phyloP scores from a whole-genome alignment of 345 rosid species.

The Stellera chamaejasme region DNA sequence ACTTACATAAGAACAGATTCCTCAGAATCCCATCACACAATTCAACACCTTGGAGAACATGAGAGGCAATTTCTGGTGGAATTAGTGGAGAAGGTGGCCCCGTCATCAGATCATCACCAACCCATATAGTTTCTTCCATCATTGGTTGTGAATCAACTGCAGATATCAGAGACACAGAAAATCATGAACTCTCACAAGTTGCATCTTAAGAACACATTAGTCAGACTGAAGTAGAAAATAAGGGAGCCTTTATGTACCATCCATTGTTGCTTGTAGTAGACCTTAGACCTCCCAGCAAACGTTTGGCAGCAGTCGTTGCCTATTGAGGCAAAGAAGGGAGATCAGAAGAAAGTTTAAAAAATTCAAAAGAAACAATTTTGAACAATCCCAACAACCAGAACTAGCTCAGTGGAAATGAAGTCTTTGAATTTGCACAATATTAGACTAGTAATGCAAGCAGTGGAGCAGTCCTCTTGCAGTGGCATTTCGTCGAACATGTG shows the following conservation, averaged over 20 bases:
- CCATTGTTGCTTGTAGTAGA: conserved; percentile 27
- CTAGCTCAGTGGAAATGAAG: background rate
- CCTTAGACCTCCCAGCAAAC: background rate
- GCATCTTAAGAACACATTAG: background rate
- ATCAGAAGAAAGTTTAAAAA: background rate
- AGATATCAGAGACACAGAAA: conserved; percentile 13
- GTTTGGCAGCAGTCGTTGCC: too few species aligned
- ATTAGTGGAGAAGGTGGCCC: conserved; percentile 89
- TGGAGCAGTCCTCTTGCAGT: background rate
- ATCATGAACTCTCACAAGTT: background rate
- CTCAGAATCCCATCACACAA: conserved; percentile 78
- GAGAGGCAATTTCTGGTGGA: conserved; percentile 86
- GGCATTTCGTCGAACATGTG: conserved; percentile 21
- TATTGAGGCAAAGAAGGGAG: too few species aligned
- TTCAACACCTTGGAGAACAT: conserved; percentile 80
- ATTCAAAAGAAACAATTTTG: background rate
- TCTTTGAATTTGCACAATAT: too few species aligned
- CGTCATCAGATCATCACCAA: conserved; percentile 90
- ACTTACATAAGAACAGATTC: conserved; percentile 86
- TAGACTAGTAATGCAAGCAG: too few species aligned
- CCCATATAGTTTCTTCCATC: conserved; percentile 95
- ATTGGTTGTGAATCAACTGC: conserved; percentile 87
- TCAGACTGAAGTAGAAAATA: background rate
- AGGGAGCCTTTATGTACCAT: conserved; percentile 25
- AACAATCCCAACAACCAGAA: too few species aligned